These are phyloP conservation scores for Camellia granthamiana DNA, from an alignment of 148 eudicot genomes.

Conservation along the genomic window DNA sequence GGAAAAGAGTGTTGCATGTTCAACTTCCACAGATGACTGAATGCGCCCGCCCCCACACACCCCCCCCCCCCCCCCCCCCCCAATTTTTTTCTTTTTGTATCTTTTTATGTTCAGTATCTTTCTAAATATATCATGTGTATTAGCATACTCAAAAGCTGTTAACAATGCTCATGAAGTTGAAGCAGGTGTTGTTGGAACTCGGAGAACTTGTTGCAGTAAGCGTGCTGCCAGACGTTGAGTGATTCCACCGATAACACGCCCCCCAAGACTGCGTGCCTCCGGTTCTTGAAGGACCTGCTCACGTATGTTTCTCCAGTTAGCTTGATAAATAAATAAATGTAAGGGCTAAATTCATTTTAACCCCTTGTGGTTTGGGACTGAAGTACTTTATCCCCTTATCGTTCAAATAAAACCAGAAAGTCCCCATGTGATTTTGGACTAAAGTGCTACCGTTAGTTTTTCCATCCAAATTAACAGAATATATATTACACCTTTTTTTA, in stretches of 20 bases:
- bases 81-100: no score
- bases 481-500: no score
- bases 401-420: no score
- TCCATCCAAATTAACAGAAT: no score
- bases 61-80: not conserved
- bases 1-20: not conserved
- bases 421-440: no score
- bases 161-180: conserved; percentile 20
- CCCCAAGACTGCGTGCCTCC: conserved; percentile 83
- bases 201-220: conserved; percentile 83
- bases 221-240: conserved; percentile 97
- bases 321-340: not conserved
- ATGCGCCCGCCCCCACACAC: not conserved
- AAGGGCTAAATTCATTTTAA: no score
- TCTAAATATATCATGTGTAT: not conserved
- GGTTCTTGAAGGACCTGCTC: conserved; percentile 82
- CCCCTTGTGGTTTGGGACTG: no score
- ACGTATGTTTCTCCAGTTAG: conserved; percentile 7
- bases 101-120: no score
- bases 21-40: not conserved
- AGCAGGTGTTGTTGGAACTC: conserved; percentile 43
- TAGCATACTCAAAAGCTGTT: conserved; percentile 14
- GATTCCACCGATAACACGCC: conserved; percentile 84
- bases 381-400: no score
- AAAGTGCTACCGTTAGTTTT: no score